Evolutionary conservation across 2,329 filamentous ascomycete genomes (phyloP), one percentile per base, ranked within the genome.

Genomic region (Beauveria caledonica): DNA sequence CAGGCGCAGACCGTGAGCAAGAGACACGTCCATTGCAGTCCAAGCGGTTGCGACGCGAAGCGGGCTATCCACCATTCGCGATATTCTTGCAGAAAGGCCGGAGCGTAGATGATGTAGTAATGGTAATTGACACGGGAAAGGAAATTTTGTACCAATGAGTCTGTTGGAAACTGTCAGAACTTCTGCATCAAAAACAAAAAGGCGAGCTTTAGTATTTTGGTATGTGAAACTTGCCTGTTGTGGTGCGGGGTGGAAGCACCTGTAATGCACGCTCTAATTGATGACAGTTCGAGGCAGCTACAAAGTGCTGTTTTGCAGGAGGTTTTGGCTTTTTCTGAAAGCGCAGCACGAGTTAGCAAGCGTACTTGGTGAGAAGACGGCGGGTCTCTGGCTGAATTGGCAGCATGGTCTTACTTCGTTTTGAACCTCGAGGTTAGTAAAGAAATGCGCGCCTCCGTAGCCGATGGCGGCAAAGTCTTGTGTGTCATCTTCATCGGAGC

Each of bases 1-100:
- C 73, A 76, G 17, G 73, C 73, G 61, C 73, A 76, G 6, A 74
- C 65, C 65, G 69, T 73, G 45, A 75, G 64, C 44, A 76, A 68
- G 9, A 75, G 69, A 54, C 71, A 72, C 8, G 74, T 75, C 72
- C 71, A 75, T 55, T 72, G 71, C 3, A 74, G 64, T 29, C 68
- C 66, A 1, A 76, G 65, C n/a, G 71, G 71, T 21, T 64, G 64
- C 33, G 66, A 64, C 11, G 67, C 67, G 45, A 66, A 64, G 39
- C 71, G 68, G 23, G 65, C 62, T 17, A 62, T 56, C 71, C 73
- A 76, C 73, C 74, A 76, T 15, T 64, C 60, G 39, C 69, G 65
- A 48, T 76, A 75, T 25, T 75, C 71, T 40, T 71, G 68, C 13
- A 73, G 40, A 40, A 76, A 75, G 5, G 66, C 65, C 0, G 68